Conservation (phyloP, 768 basidiomycete genomes). For the Xanthoconium stramineum region DNA sequence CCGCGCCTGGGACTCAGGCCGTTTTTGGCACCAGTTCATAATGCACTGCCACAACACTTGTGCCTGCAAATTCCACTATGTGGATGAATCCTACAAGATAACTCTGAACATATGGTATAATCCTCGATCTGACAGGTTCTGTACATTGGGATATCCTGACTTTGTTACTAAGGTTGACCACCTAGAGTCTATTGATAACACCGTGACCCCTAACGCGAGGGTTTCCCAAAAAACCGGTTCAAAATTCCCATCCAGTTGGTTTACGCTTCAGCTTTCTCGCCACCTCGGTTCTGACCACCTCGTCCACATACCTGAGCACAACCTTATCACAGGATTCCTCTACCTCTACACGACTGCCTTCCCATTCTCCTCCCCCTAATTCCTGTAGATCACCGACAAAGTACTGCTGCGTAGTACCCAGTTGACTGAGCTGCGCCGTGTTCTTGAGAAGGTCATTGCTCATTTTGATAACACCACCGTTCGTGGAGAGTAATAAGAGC, state of each 20-base stretch:
- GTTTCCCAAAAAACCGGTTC: neutral
- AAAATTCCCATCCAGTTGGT: neutral
- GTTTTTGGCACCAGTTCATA: too few relatives aligned
- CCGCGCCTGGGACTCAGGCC: too few relatives aligned
- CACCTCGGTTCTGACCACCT: slow-evolving; percentile 12
- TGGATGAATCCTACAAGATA: too few relatives aligned
- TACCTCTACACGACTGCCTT: slow-evolving; percentile 14
- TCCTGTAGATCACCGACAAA: slow-evolving; percentile 21
- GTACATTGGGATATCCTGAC: too few relatives aligned
- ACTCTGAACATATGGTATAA: too few relatives aligned
- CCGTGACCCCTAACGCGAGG: too few relatives aligned
- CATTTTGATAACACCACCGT: slow-evolving; percentile 10
- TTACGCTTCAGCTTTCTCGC: neutral
- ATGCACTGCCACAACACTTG: too few relatives aligned
- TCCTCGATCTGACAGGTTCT: too few relatives aligned
- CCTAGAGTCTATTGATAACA: too few relatives aligned
- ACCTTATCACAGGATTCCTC: slow-evolving; percentile 16
- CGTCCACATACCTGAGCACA: slow-evolving; percentile 18
- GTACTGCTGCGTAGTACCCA: slow-evolving; percentile 10
- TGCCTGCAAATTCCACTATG: too few relatives aligned
- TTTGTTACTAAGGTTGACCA: too few relatives aligned
- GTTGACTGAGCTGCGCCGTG: slow-evolving; percentile 21
- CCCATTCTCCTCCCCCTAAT: slow-evolving; percentile 15
- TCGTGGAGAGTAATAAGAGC: slow-evolving; percentile 1
- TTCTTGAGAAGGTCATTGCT: slow-evolving; percentile 5